A percentile compares a stretch with the other conserved stretches of the same genome.
Conservation (phyloP, 2,329 filamentous ascomycete species). For the Curvularia eragrostidis region DNA sequence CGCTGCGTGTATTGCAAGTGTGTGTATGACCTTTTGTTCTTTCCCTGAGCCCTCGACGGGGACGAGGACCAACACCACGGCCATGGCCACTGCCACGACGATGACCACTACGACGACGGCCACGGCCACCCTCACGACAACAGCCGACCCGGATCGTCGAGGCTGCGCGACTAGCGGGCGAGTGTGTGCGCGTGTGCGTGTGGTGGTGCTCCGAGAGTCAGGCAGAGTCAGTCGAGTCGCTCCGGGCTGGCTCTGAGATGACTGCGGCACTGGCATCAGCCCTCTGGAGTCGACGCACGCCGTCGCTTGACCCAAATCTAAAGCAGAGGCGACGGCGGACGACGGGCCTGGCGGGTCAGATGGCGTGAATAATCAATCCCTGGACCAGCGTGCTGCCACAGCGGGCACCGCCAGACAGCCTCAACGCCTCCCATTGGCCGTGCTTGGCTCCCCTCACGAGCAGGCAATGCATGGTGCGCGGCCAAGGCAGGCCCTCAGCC, state of each 20-base stretch:
- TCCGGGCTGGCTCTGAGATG: no score
- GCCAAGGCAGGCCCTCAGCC: neutral
- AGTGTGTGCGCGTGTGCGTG: neutral
- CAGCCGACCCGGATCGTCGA: neutral
- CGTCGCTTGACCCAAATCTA: slow-evolving; percentile 5
- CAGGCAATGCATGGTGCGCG: slow-evolving; percentile 18
- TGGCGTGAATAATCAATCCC: slow-evolving; percentile 20
- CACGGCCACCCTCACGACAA: neutral
- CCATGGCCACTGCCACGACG: neutral
- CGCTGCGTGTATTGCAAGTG: no score
- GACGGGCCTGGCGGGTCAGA: slow-evolving; percentile 12
- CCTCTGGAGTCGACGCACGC: slow-evolving; percentile 1
- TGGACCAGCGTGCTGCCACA: slow-evolving; percentile 8
- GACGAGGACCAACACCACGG: neutral
- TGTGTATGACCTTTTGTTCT: no score
- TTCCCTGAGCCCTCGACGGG: no score
- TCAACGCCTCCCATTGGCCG: slow-evolving; percentile 14
- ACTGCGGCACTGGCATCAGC: slow-evolving; percentile 6
- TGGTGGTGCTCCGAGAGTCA: neutral
- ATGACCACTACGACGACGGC: neutral
- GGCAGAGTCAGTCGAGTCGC: neutral
- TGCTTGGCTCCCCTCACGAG: slow-evolving; percentile 10
- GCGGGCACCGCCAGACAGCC: slow-evolving; percentile 17
- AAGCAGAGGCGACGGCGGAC: neutral
- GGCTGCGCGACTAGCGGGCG: slow-evolving; percentile 1